These are phyloP conservation scores for Microcyclosporella mali DNA, from an alignment of 2,329 filamentous ascomycete genomes.

Conservation along the genomic window DNA sequence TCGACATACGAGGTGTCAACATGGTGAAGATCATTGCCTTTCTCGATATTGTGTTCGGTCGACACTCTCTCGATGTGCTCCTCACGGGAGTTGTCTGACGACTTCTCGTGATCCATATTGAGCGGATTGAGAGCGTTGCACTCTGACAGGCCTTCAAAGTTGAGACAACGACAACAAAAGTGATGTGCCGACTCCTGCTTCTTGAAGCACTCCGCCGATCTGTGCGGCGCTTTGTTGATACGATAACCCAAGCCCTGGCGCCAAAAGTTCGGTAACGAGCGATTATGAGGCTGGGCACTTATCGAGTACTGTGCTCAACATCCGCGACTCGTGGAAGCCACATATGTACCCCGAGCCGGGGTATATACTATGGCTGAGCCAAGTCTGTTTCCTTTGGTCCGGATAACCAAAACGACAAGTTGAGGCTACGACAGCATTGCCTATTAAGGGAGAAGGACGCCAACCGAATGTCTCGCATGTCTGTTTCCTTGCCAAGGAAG, in stretches of 20 bases:
- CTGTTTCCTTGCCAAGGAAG: too few relatives aligned
- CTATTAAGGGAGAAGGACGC: too few relatives aligned
- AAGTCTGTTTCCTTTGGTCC: too few relatives aligned
- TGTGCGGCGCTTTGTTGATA: background rate
- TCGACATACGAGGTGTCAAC: slow-evolving; percentile 5
- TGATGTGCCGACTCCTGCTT: background rate
- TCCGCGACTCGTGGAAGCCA: too few relatives aligned
- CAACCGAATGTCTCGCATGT: too few relatives aligned
- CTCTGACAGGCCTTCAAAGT: background rate
- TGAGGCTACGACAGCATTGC: too few relatives aligned
- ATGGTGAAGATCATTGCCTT: background rate
- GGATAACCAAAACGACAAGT: too few relatives aligned
- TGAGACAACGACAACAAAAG: background rate
- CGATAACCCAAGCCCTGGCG: background rate
- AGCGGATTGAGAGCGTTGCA: background rate
- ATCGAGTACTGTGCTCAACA: too few relatives aligned
- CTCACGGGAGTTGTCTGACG: background rate
- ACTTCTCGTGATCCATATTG: background rate
- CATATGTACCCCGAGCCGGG: too few relatives aligned
- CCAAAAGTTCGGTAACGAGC: too few relatives aligned
- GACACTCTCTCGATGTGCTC: background rate
- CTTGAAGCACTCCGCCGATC: background rate
- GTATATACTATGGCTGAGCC: too few relatives aligned
- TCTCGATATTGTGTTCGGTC: background rate
- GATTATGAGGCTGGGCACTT: too few relatives aligned